These are phyloP conservation scores for Plasmodium relictum DNA, from an alignment of 169 alveolate species.

Conservation along the genomic window DNA sequence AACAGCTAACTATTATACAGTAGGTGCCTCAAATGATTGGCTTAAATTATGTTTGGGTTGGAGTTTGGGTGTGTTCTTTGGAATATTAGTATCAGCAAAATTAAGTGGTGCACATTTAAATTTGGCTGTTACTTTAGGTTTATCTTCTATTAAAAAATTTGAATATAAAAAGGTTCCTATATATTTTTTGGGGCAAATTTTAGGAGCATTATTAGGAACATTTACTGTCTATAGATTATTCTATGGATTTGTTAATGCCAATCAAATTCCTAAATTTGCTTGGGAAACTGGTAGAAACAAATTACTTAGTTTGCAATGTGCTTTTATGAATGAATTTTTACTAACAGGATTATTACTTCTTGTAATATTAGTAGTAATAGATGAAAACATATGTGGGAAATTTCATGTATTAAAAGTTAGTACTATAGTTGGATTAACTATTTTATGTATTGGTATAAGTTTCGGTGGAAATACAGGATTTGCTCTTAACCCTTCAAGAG, in stretches of 20 bases:
- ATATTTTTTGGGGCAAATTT: slow-evolving; percentile 67
- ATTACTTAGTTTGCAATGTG: slow-evolving; percentile 28
- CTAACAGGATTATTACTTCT: slow-evolving; percentile 69
- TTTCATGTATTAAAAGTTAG: slow-evolving; percentile 57
- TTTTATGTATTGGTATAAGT: slow-evolving; percentile 75
- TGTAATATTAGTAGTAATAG: slow-evolving; percentile 63
- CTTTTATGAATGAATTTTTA: slow-evolving; percentile 70
- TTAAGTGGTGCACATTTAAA: slow-evolving; percentile 80
- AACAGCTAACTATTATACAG: slow-evolving; percentile 53
- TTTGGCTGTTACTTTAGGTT: slow-evolving; percentile 70
- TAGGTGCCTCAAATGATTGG: slow-evolving; percentile 38
- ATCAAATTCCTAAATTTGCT: slow-evolving; percentile 23
- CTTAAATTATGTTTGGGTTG: slow-evolving; percentile 74
- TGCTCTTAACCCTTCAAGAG: slow-evolving; percentile 80
- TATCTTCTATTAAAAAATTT: slow-evolving; percentile 56
- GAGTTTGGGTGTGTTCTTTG: slow-evolving; percentile 77
- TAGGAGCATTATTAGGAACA: slow-evolving; percentile 77
- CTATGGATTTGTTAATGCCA: slow-evolving; percentile 13
- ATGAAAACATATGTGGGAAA: slow-evolving; percentile 55
- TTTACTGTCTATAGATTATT: slow-evolving; percentile 46
- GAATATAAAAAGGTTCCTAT: slow-evolving; percentile 67
- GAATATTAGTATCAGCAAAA: slow-evolving; percentile 62
- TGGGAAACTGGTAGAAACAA: slow-evolving; percentile 57
- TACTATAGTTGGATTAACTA: slow-evolving; percentile 68
- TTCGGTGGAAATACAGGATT: slow-evolving; percentile 79